A percentile compares a stretch with the other conserved stretches of the same genome.
These are phyloP conservation scores for Amborella trichopoda DNA, from an alignment of 164 flowering plant genomes.

Conservation along the genomic window DNA sequence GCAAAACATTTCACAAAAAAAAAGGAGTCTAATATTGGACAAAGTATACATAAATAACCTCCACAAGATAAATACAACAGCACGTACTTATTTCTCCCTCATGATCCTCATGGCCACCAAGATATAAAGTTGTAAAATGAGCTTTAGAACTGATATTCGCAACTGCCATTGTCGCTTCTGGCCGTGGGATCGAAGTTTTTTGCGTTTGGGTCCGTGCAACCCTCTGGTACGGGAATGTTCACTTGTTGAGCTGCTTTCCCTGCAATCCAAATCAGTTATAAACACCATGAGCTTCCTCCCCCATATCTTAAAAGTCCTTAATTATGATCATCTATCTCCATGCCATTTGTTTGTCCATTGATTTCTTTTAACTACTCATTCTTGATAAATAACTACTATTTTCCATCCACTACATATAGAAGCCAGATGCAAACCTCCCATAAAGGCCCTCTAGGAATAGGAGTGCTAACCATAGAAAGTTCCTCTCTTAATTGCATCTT, in stretches of 20 bases:
- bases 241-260: constrained; percentile 55
- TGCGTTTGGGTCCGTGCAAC: constrained; percentile 31
- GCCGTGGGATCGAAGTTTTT: constrained; percentile 40
- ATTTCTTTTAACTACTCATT: no score
- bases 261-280: constrained; percentile 24
- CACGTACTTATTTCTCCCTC: no score
- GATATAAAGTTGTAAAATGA: no score
- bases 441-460: constrained; percentile 4
- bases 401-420: not conserved
- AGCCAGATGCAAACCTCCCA: not conserved
- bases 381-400: no score
- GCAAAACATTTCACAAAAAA: no score
- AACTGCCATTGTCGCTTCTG: constrained; percentile 41
- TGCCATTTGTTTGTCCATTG: no score
- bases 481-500: constrained; percentile 25
- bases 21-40: no score
- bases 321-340: no score
- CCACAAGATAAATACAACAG: no score
- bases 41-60: no score
- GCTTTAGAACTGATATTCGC: constrained; percentile 11
- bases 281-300: not conserved
- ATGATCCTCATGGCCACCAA: no score
- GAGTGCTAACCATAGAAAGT: constrained; percentile 19
- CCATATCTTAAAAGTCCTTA: not conserved
- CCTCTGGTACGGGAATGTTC: constrained; percentile 33